Evolutionary conservation across 192 early-diverging fungal species (phyloP), one percentile per base, ranked within the genome.

Genomic region (Thoreauomyces humboldtii): DNA sequence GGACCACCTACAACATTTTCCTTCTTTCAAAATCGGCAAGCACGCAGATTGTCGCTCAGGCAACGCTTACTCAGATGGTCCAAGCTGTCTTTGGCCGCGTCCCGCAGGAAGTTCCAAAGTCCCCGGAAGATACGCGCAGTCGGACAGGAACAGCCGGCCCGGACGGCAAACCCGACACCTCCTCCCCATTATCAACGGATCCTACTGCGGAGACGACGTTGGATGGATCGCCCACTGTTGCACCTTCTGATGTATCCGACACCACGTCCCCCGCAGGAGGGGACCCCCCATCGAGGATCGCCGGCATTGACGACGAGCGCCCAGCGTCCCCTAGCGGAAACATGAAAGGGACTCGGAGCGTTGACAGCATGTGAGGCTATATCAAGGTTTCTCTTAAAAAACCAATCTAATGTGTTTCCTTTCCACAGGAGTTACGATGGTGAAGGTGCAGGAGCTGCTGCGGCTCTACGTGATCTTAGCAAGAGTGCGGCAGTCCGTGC

Each of bases 1-100:
- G 92, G 36, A 92, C 92, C 0, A 85, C 88, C 1, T 93, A 89
- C 75, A 93, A 92, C 64, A 90, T 97, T 28, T 97, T 92, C 68
- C 75, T 94, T 58, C 65, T 89, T n/a, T 86, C 89, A 6, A 78
- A 84, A 22, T 84, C 82, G 36, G 76, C 79, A 19, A 77, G 77
- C 28, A 92, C 86, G 34, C 92, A 95, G 80, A 92, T 84, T 27
- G 78, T 97, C 28, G 92, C 92, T 0, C 92, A 95, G 67, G 90
- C 86, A 2, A 89, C 92, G 1, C 63, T 97, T 48, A 88, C 89
- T 0, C 94, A 97, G 73, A 95, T 95, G 88, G 87, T 95, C 17
- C 81, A 88, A 43, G 75, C 87, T 44, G 82, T 95, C 14, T 88
- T 95, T 73, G 75, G 85, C 22, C 84, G 92, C n/a, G 86, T 89